Evolutionary conservation across 306 rosid genomes (phyloP), one percentile per base, ranked within the genome.

Genomic region (Datisca glomerata): DNA sequence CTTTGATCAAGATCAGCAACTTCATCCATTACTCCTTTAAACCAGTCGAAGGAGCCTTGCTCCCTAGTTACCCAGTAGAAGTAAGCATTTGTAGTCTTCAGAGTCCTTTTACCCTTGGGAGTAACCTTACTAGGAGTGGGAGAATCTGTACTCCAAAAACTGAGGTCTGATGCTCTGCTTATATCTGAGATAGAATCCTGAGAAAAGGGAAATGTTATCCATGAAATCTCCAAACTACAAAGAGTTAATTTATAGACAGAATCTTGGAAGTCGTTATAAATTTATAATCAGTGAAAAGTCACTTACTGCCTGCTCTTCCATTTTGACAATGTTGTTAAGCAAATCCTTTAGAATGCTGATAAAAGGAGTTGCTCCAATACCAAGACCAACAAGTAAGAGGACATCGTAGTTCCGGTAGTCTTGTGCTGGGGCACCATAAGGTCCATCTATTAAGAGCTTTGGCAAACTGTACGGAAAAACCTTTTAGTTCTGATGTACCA

Each of bases 11-110:
- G 75, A 39, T 91, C 96, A 15, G 96, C 96, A 22, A 91, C 82
- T 78, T 91, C 98, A 63, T 91, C 85, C 98, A 91, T 91, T 49
- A 91, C 98, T 51, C 98, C 98, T 73, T 91, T 91, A 66, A 91
- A 91, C 98, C 98, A 91, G 76, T 91, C 98, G 45, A 91, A 91
- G 24, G 98, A 91, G 28, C 96, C 98, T 59, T 91, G 98, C 65
- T 91, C 98, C 69, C 96, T 84, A 18, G 98, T 91, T 47, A 91
- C 98, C 98, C 98, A 91, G 61, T 84, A 91, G 41, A 91, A 91
- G 73, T 80, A 85, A 32, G 98, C 96, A 29, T 91, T 91, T 41
- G 98, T 91, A 33, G 98, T 80, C 70, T 78, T 91, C 50, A 91
- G 45, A 37, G 74, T 23, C 51, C 71, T 84, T 81, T 74, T 84